These are phyloP conservation scores for Claviceps lovelessii DNA, from an alignment of 2,329 filamentous ascomycete genomes.

Conservation along the genomic window DNA sequence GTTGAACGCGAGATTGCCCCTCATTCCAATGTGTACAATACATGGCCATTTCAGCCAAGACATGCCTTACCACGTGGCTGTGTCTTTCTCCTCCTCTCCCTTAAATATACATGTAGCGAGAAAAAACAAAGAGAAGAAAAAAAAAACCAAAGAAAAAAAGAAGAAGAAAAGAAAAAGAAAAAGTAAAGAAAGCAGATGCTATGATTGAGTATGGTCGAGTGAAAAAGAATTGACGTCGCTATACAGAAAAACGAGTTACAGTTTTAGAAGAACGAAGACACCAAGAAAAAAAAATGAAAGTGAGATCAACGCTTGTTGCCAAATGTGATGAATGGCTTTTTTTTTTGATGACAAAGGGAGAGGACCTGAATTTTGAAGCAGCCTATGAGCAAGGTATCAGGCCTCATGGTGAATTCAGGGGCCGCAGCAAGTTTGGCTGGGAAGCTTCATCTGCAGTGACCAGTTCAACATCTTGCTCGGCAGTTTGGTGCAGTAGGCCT, in stretches of 20 bases:
- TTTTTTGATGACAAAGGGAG: not conserved
- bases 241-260: constrained; percentile 2
- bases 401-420: not conserved
- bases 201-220: not conserved
- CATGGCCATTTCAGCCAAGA: too few relatives aligned
- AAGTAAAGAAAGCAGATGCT: not conserved
- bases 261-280: not conserved
- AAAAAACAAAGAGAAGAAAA: not conserved
- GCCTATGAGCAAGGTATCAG: not conserved
- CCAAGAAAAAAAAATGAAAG: constrained; percentile 7
- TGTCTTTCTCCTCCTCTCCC: too few relatives aligned
- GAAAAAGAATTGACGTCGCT: not conserved
- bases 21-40: too few relatives aligned
- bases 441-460: constrained; percentile 27
- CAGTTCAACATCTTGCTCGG: constrained; percentile 21
- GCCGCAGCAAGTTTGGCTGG: constrained; percentile 9
- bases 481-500: constrained; percentile 28
- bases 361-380: not conserved
- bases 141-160: not conserved
- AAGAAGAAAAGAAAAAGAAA: not conserved
- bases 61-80: not conserved
- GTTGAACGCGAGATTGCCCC: not conserved
- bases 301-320: constrained; percentile 4
- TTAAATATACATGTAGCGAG: not conserved
- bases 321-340: not conserved